A percentile compares a stretch with the other conserved stretches of the same genome.
phyloP scores from a whole-genome alignment of 345 rosid species.

The Acer campestre region DNA sequence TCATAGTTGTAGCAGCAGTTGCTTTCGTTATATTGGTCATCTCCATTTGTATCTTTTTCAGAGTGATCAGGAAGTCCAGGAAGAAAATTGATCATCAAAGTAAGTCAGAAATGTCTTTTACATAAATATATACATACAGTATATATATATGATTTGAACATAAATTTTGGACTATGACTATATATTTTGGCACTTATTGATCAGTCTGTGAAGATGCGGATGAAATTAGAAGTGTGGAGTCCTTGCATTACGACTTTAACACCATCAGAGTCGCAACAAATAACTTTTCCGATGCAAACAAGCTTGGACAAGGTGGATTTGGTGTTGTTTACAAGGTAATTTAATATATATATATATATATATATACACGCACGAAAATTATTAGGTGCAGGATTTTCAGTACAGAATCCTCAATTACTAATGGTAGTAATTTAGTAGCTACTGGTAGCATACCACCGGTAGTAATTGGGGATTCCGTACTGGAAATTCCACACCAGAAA shows the following conservation, averaged over 20 bases:
- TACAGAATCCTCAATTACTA: too few species aligned
- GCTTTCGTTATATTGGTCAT: constrained; percentile 10
- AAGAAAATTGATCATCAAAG: constrained; percentile 11
- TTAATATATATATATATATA: too few species aligned
- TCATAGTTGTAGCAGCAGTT: constrained; percentile 8
- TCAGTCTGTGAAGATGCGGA: constrained; percentile 9
- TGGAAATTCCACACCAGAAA: too few species aligned
- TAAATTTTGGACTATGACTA: too few species aligned
- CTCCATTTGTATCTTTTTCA: constrained; percentile 9
- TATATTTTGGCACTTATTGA: neutral
- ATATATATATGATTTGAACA: too few species aligned
- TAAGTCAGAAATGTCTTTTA: constrained; percentile 8
- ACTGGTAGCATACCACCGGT: too few species aligned
- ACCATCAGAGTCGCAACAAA: constrained; percentile 40
- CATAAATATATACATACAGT: too few species aligned
- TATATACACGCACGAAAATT: too few species aligned
- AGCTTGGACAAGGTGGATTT: constrained; percentile 53
- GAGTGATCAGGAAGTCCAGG: constrained; percentile 14
- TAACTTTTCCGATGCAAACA: constrained; percentile 36
- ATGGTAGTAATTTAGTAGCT: too few species aligned
- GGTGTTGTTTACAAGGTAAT: constrained; percentile 51
- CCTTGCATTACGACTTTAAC: constrained; percentile 27
- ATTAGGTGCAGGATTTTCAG: too few species aligned
- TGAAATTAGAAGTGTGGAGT: constrained; percentile 10
- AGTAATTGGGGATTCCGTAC: too few species aligned